phyloP scores from a whole-genome alignment of 2,329 filamentous ascomycete species.

The Aspergillaceae sp. region DNA sequence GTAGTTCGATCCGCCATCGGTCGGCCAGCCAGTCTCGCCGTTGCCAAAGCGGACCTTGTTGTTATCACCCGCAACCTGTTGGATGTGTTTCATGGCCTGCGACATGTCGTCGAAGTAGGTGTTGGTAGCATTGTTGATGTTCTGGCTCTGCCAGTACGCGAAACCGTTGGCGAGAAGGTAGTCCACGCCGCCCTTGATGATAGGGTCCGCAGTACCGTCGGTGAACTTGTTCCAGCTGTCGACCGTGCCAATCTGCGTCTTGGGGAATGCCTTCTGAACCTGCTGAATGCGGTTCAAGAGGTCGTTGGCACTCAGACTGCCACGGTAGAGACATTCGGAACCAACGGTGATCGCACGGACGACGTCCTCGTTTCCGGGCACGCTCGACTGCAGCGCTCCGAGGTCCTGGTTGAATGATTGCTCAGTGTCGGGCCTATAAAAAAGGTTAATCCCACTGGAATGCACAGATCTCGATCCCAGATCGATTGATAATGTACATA shows the following conservation, averaged over 20 bases:
- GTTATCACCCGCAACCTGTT: slow-evolving; percentile 47
- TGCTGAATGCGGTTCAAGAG: slow-evolving; percentile 55
- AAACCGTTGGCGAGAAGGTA: slow-evolving; percentile 61
- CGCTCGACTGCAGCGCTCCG: slow-evolving; percentile 43
- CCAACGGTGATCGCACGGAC: slow-evolving; percentile 63
- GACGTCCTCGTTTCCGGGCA: slow-evolving; percentile 44
- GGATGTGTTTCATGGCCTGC: slow-evolving; percentile 55
- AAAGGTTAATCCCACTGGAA: neutral
- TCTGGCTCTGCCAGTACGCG: slow-evolving; percentile 62
- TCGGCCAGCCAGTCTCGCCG: slow-evolving; percentile 62
- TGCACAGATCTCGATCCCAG: neutral
- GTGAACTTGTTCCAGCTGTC: slow-evolving; percentile 66
- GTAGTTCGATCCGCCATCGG: slow-evolving; percentile 53
- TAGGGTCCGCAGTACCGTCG: slow-evolving; percentile 58
- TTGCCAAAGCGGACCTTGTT: slow-evolving; percentile 57
- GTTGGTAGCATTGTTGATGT: slow-evolving; percentile 48
- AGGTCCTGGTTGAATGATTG: slow-evolving; percentile 55
- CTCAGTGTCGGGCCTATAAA: slow-evolving; percentile 51
- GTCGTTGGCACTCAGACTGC: slow-evolving; percentile 54
- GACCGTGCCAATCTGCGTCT: slow-evolving; percentile 56
- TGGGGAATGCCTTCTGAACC: slow-evolving; percentile 48
- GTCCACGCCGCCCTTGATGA: slow-evolving; percentile 53
- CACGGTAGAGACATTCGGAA: slow-evolving; percentile 62
- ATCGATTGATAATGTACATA: slow-evolving; percentile 23
- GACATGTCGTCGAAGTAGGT: slow-evolving; percentile 61